Percentiles rank a stretch among this genome's conserved stretches.
Evolutionary conservation across 2,329 filamentous ascomycete genomes (phyloP).

Genomic region (Colletotrichum chlorophyti): DNA sequence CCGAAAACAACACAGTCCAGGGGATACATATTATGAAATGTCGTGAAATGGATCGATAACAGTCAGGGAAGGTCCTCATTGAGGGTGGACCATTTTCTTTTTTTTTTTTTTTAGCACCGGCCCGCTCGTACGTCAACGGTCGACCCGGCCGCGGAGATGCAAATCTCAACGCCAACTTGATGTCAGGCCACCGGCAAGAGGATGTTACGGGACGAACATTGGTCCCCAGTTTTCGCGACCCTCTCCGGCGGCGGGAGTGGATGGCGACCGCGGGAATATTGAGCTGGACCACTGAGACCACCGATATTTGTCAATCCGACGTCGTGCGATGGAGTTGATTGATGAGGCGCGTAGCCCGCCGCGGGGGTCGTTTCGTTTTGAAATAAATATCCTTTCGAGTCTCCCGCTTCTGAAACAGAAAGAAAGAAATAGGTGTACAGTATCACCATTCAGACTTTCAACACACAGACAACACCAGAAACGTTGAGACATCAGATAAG

Average conservation of each 20-base stretch:
- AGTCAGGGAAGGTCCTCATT: too few relatives aligned
- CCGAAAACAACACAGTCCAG: too few relatives aligned
- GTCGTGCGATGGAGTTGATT: background rate
- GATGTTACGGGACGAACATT: constrained; percentile 14
- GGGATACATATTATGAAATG: too few relatives aligned
- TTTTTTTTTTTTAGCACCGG: too few relatives aligned
- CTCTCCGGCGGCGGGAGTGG: too few relatives aligned
- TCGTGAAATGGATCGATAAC: too few relatives aligned
- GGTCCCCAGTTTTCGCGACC: constrained; percentile 1
- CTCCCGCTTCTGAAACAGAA: background rate
- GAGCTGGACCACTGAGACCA: background rate
- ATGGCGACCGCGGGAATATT: background rate
- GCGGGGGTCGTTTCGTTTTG: background rate
- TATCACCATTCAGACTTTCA: background rate
- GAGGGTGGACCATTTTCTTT: too few relatives aligned
- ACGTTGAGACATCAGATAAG: background rate
- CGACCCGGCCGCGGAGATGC: constrained; percentile 21
- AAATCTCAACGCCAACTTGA: constrained; percentile 9
- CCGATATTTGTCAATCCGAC: constrained; percentile 18
- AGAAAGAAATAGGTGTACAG: background rate
- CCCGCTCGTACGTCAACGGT: background rate
- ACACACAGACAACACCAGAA: constrained; percentile 3
- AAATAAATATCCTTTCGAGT: constrained; percentile 2
- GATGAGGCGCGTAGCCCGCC: too few relatives aligned
- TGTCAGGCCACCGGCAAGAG: constrained; percentile 21